Evolutionary conservation across 2,329 filamentous ascomycete genomes (phyloP), one percentile per base, ranked within the genome.

Genomic region (Ilyonectria mors-panacis): DNA sequence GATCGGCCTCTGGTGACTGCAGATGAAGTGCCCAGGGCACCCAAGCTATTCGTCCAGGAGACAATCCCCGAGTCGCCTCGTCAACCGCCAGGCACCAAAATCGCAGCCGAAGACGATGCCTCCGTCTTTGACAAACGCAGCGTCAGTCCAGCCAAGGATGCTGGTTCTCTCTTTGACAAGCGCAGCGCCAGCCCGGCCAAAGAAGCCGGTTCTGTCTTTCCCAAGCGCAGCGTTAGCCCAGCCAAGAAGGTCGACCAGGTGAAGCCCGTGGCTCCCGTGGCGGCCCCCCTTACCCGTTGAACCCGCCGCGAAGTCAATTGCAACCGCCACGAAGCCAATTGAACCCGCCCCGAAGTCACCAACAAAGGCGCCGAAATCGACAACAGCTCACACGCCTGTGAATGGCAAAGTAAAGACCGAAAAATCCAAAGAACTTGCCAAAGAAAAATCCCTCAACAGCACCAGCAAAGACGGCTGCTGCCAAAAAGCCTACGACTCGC

Each of bases 21-120:
- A 4, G 72, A 75, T 28, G 76, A 81, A 48, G 76, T 77, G 30
- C 23, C 64, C n/a, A 67, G 62, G 35, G 62, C 48, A 17, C 65
- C 71, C 59, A 76, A 73, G 58, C 65, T 72, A 12, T 68, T 79
- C 51, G 68, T 79, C 42, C 77, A 81, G 45, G 82, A 85, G 63
- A 70, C 83, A 1, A 83, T 85, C 56, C 79, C 81, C 17, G 83
- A 85, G 67, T 83, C 83, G 2, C 82, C 84, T 28, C 76, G 70
- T 39, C 71, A 74, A n/a, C 73, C 77, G 44, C 59, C 67, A 35
- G 69, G 72, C 6, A 21, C 60, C 23, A 64, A 69, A 28, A 71
- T 66, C 45, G 60, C 66, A 26, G 53, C 62, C 15, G 51, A 70
- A 23, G 59, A 72, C 19, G 55, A 72, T 57, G 70, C 72, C 68